Base-by-base conservation (phyloP, 1,284 basidiomycete species). In the Ustilago lituana region DNA sequence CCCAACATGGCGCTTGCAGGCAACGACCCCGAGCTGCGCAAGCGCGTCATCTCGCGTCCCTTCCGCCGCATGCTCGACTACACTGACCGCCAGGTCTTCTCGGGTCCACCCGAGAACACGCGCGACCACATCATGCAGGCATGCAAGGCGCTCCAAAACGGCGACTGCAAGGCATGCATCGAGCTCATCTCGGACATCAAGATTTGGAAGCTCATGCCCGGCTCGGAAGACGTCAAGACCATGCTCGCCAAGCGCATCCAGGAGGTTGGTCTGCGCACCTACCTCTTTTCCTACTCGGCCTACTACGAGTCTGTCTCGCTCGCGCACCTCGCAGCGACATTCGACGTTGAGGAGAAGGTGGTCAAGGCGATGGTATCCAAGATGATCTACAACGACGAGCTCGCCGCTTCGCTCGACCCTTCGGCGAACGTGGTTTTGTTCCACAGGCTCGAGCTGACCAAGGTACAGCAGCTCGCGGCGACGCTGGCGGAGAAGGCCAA, bases 61-160 rank as follows among this genome's bases (percentile, higher is more conserved):
- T 98, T 98, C 89, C 88, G 95, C 49, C 88, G 95, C 40, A 86
- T 98, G 76, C 86, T 99, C 60, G 96, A 99, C 85, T 94, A 96
- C 82, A 94, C 95, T 4, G 96, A 98, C 82, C 89, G 94, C 38
- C 94, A 98, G 84, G 91, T 97, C 10, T 98, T 99, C 84, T 94
- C 93, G 37, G 96, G 96, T 15, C 96, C 96, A 3, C 96, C 96
- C 26, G 96, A 99, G 85, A 98, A 93, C 83, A 98, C 95, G 47
- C 86, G 95, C 38, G 96, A 99, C 82, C 95, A 98, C 83, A 95
- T 99, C 83, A 98, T 98, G 92, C 95, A 98, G 84, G 96, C 96
- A 5, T 92, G 91, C 84, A 96, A 94, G 85, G 94, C 96, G 5
- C 84, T 98, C 53, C 94, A 98, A 84, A 89, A 91, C 67, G 95